phyloP scores from a whole-genome alignment of 2,329 filamentous ascomycete species.

The Colletotrichum camelliae region DNA sequence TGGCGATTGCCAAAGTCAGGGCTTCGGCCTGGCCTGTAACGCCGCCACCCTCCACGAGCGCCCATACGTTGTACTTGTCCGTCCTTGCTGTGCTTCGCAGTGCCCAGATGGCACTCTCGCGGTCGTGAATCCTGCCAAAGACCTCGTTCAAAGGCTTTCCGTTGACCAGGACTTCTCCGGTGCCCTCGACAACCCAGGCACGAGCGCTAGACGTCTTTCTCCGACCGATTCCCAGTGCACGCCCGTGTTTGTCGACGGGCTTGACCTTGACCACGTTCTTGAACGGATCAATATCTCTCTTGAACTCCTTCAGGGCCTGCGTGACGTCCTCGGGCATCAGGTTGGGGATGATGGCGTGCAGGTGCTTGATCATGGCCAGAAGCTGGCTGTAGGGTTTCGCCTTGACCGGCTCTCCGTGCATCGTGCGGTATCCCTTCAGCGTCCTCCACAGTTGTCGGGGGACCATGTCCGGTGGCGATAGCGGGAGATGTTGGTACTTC shows the following conservation, averaged over 20 bases:
- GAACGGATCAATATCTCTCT: slow-evolving; percentile 75
- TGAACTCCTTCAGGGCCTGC: slow-evolving; percentile 71
- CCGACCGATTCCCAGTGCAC: slow-evolving; percentile 80
- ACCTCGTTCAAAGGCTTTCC: slow-evolving; percentile 82
- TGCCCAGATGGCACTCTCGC: slow-evolving; percentile 93
- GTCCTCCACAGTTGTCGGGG: slow-evolving; percentile 83
- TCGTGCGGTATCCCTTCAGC: slow-evolving; percentile 74
- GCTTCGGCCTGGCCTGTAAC: slow-evolving; percentile 96
- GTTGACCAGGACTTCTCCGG: slow-evolving; percentile 88
- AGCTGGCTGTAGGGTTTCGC: slow-evolving; percentile 81
- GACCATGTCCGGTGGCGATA: slow-evolving; percentile 66
- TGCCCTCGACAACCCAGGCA: slow-evolving; percentile 90
- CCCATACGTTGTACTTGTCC: slow-evolving; percentile 98
- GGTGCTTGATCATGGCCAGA: slow-evolving; percentile 74
- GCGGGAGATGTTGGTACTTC: slow-evolving; percentile 77
- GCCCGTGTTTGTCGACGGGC: slow-evolving; percentile 76
- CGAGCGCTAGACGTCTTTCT: slow-evolving; percentile 87
- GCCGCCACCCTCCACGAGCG: slow-evolving; percentile 82
- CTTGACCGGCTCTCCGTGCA: slow-evolving; percentile 74
- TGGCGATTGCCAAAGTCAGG: slow-evolving; percentile 86
- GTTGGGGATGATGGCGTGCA: slow-evolving; percentile 85
- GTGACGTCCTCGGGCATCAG: slow-evolving; percentile 75
- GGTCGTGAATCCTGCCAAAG: slow-evolving; percentile 89
- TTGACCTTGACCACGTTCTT: slow-evolving; percentile 67
- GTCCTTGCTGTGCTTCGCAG: slow-evolving; percentile 81